These are phyloP conservation scores for Plasmodium gonderi DNA, from an alignment of 169 alveolate genomes.

Conservation along the genomic window DNA sequence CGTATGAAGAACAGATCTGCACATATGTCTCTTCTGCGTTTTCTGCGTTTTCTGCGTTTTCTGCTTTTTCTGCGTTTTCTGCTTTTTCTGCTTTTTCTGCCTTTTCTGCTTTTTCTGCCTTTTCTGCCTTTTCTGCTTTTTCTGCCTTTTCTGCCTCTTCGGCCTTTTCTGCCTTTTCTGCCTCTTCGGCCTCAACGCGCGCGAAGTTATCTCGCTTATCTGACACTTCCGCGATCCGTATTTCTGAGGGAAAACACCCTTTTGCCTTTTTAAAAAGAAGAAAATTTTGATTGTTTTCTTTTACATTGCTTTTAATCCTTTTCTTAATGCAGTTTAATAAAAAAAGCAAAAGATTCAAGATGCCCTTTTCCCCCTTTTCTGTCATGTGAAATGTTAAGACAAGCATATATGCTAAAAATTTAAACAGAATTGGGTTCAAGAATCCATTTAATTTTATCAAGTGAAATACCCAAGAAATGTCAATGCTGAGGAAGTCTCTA, in stretches of 20 bases:
- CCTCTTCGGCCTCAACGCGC: not conserved
- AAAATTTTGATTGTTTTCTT: not conserved
- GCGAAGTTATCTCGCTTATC: too few relatives aligned
- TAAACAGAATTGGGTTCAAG: not conserved
- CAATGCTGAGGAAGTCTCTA: not conserved
- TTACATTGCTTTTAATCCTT: slow-evolving; percentile 1
- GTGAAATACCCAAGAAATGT: slow-evolving; percentile 14
- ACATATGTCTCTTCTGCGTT: too few relatives aligned
- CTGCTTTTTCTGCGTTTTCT: too few relatives aligned
- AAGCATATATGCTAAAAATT: not conserved
- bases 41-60: too few relatives aligned
- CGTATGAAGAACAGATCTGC: too few relatives aligned
- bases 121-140: not conserved
- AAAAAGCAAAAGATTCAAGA: not conserved
- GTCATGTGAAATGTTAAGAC: not conserved
- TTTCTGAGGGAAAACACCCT: not conserved
- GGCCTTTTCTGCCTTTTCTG: not conserved
- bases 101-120: too few relatives aligned
- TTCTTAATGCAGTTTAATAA: not conserved
- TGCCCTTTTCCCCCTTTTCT: not conserved
- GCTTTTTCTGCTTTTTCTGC: too few relatives aligned
- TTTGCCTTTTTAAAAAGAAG: not conserved
- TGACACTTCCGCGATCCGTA: not conserved
- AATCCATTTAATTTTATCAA: not conserved
- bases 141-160: not conserved